These are phyloP conservation scores for Dactylonectria estremocensis DNA, from an alignment of 2,329 filamentous ascomycete species.

Conservation along the genomic window DNA sequence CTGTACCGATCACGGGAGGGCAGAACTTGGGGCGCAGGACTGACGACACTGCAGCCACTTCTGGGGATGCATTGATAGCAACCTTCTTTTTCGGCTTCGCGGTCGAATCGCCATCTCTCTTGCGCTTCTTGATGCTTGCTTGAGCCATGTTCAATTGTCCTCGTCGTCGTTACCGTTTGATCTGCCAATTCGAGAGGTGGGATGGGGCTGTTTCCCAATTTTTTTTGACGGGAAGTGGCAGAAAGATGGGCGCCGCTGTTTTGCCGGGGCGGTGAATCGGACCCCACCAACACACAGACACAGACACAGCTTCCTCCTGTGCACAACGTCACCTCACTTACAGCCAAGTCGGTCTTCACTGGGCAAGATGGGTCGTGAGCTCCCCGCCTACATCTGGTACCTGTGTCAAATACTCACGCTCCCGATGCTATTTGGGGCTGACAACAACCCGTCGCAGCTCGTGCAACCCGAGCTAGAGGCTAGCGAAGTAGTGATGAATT, in stretches of 20 bases:
- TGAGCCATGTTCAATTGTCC: constrained; percentile 54
- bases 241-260: constrained; percentile 46
- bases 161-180: constrained; percentile 27
- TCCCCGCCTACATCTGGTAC: too few species aligned
- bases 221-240: constrained; percentile 48
- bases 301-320: constrained; percentile 7
- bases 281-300: constrained; percentile 30
- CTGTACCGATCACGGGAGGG: constrained; percentile 69
- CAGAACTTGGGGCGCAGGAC: constrained; percentile 62
- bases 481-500: background rate
- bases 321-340: constrained; percentile 5
- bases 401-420: background rate
- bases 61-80: constrained; percentile 59
- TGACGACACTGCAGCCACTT: constrained; percentile 62
- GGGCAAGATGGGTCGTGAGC: background rate
- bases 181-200: constrained; percentile 40
- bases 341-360: background rate
- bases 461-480: constrained; percentile 18
- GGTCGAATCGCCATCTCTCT: constrained; percentile 61
- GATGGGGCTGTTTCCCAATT: constrained; percentile 46
- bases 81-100: constrained; percentile 67
- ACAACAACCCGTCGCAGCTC: constrained; percentile 29
- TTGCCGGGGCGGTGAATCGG: constrained; percentile 46
- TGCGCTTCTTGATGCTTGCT: constrained; percentile 66
- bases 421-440: constrained; percentile 32